These are phyloP conservation scores for Erodium maritimum DNA, from an alignment of 345 rosid species.

Conservation along the genomic window DNA sequence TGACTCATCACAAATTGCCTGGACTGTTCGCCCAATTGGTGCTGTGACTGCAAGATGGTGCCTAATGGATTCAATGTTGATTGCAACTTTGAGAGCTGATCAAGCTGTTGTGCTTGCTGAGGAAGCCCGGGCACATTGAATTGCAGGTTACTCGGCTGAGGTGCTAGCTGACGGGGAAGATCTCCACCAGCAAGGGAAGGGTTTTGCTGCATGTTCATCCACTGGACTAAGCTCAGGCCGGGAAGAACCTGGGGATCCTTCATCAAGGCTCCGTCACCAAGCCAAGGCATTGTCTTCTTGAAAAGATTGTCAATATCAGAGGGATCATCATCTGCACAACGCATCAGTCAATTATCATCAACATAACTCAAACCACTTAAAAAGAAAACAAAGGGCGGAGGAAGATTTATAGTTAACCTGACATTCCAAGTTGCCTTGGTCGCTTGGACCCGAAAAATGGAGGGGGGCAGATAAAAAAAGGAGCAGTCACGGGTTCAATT, in stretches of 20 bases:
- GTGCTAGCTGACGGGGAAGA: constrained; percentile 36
- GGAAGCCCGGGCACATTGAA: constrained; percentile 28
- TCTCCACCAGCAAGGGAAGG: constrained; percentile 34
- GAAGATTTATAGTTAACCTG: constrained; percentile 21
- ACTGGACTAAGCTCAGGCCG: constrained; percentile 75
- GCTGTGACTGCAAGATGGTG: constrained; percentile 26
- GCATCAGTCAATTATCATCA: too few species aligned
- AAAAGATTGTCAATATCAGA: constrained; percentile 58
- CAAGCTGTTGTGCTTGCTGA: constrained; percentile 38
- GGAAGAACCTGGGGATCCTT: constrained; percentile 58
- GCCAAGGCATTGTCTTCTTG: constrained; percentile 88
- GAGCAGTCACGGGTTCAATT: constrained; percentile 86
- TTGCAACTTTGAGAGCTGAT: constrained; percentile 36
- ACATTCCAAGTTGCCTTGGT: constrained; percentile 77
- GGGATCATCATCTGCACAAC: constrained; percentile 54
- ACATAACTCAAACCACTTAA: neutral
- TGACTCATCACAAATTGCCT: constrained; percentile 35
- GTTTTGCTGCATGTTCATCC: constrained; percentile 90
- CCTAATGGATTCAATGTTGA: constrained; percentile 22
- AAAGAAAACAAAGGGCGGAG: neutral
- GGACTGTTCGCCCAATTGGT: constrained; percentile 34
- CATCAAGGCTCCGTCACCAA: constrained; percentile 56
- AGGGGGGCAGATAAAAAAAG: constrained; percentile 86
- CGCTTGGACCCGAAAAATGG: constrained; percentile 79
- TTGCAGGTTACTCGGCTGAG: constrained; percentile 32